Evolutionary conservation across 2,329 filamentous ascomycete genomes (phyloP).

Genomic region (Diaporthe aspalathi): DNA sequence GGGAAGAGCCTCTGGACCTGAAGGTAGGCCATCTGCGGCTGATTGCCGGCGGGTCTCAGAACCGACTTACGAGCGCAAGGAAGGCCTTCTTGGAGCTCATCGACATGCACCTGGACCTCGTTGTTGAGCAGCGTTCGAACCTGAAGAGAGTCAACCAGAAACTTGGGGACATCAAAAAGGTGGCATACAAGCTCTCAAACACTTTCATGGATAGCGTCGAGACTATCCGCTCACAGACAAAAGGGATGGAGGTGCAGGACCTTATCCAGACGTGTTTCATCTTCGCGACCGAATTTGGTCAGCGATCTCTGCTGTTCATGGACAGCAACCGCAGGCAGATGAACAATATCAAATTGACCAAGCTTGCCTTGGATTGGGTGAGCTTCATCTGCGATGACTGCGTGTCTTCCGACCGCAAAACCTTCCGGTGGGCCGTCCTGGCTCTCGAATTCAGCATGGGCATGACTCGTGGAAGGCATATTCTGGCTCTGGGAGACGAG

Average conservation of each 20-base stretch:
- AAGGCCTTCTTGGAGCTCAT: slow-evolving; percentile 80
- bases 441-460: slow-evolving; percentile 97
- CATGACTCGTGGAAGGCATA: slow-evolving; percentile 94
- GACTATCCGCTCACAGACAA: slow-evolving; percentile 87
- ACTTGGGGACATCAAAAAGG: slow-evolving; percentile 93
- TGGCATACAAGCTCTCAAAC: slow-evolving; percentile 95
- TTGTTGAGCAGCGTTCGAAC: slow-evolving; percentile 93
- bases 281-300: slow-evolving; percentile 98
- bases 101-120: slow-evolving; percentile 85
- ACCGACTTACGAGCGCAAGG: slow-evolving; percentile 82
- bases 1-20: slow-evolving; percentile 84
- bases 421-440: slow-evolving; percentile 96
- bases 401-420: slow-evolving; percentile 91
- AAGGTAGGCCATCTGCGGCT: slow-evolving; percentile 88
- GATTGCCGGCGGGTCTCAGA: slow-evolving; percentile 87
- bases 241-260: slow-evolving; percentile 88
- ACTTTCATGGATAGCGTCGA: slow-evolving; percentile 99
- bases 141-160: slow-evolving; percentile 91
- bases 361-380: slow-evolving; percentile 95
- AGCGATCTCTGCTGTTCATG: slow-evolving; percentile 93
- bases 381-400: slow-evolving; percentile 99
- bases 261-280: slow-evolving; percentile 98
- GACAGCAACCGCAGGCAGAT: slow-evolving; percentile 94
- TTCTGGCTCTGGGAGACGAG: slow-evolving; percentile 87
- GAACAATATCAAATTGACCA: slow-evolving; percentile 96